Base-by-base conservation (phyloP, 1,139 yeast genomes). In the Hyphopichia buzzinii region DNA sequence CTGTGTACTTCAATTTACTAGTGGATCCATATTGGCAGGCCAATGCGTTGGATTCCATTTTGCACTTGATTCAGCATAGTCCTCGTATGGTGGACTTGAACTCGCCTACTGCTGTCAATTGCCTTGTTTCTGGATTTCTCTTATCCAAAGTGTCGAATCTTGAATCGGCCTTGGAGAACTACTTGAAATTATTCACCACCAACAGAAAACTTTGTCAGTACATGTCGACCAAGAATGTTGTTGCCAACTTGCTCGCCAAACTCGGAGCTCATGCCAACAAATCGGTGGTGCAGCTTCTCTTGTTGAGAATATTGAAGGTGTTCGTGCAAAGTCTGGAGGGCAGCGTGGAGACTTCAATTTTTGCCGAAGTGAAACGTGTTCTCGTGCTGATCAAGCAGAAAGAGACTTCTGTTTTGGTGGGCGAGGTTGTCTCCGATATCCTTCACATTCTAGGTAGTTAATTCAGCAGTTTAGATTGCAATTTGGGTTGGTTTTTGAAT, bases 21-120 rank as follows among this genome's bases (percentile, higher is more conserved):
- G 49, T 69, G 10, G 84, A 82, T 49, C 80, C 84, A 0, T 77
- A 79, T 44, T 82, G 88, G 88, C 86, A 81, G 51, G 77, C 81
- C 14, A 78, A 77, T 55, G 81, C 86, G 0, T 64, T 81, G 45
- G 87, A 82, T 33, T 73, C 87, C 1, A 62, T 82, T 7, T 43
- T 64, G 19, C 57, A 51, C 34, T 72, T 77, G 77, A 48, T 54
- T 31, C 55, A 56, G 30, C 58, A 55, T 33, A 66, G 66, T 35
- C 50, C 57, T 2, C 42, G 37, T 1, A 41, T 48, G 30, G 48
- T 62, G 7, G 48, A 47, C 30, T 49, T 66, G 14, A 57, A 56
- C 12, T 45, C 62, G 3, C 48, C 61, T 3, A 49, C 47, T 12
- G 68, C 72, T 2, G 39, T 51, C 4, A 54, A 55, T 19, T 65